Evolutionary conservation across 805 yeast genomes (phyloP).

Genomic region (Sugiyamaella smithiae): DNA sequence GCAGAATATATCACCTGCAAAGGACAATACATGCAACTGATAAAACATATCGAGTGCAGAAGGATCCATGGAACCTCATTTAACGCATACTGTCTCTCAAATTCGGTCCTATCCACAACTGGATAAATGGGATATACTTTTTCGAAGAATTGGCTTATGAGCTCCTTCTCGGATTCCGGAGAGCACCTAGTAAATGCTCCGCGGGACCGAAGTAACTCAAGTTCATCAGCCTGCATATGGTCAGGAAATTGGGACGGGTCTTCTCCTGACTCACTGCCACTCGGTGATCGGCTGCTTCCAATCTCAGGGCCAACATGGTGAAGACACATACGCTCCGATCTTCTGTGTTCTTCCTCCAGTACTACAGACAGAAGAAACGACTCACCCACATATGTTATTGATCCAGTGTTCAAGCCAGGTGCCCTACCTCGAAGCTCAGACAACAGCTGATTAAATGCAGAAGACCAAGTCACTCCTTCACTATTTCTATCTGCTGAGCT

Average conservation of each 20-base stretch:
- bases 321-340: not conserved
- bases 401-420: not conserved
- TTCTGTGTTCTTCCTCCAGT: not conserved
- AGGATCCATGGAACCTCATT: slow-evolving; percentile 13
- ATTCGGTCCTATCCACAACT: slow-evolving; percentile 12
- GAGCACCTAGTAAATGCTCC: slow-evolving; percentile 1
- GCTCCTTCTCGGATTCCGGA: slow-evolving; percentile 1
- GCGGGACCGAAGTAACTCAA: not conserved
- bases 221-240: not conserved
- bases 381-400: not conserved
- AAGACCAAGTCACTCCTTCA: slow-evolving; percentile 4
- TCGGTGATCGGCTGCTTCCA: not conserved
- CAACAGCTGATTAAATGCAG: slow-evolving; percentile 1
- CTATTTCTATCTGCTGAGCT: not conserved
- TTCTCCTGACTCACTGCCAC: not conserved
- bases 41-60: slow-evolving; percentile 19
- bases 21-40: slow-evolving; percentile 15
- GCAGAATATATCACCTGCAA: slow-evolving; percentile 11
- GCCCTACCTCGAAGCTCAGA: not conserved
- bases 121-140: slow-evolving; percentile 19
- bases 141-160: slow-evolving; percentile 13
- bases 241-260: not conserved
- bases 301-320: not conserved
- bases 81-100: slow-evolving; percentile 12
- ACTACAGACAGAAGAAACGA: not conserved